These are phyloP conservation scores for Phlyctochytrium planicorne DNA, from an alignment of 192 early-diverging fungal species.

Conservation along the genomic window DNA sequence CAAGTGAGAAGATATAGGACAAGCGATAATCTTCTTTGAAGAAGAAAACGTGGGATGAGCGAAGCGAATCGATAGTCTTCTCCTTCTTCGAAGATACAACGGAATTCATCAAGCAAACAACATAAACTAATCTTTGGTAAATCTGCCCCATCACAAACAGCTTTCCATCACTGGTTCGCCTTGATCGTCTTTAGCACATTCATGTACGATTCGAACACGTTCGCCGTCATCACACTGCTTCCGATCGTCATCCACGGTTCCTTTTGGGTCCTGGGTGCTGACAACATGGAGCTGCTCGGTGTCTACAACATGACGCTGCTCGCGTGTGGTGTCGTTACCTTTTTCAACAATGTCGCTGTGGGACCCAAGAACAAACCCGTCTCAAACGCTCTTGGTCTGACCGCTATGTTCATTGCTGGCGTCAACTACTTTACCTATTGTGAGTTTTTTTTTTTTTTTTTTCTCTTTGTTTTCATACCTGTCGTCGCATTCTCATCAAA, in stretches of 20 bases:
- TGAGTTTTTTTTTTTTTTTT: neutral
- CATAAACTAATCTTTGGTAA: too few species aligned
- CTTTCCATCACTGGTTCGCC: neutral
- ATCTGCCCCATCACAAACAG: neutral
- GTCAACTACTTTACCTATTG: constrained; percentile 11
- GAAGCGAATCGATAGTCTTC: too few species aligned
- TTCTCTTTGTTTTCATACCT: neutral
- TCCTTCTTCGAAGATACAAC: too few species aligned
- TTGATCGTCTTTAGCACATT: neutral
- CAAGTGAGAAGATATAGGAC: too few species aligned
- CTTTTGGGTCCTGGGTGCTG: neutral
- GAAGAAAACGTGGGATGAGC: too few species aligned
- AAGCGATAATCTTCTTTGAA: too few species aligned
- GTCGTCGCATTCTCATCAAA: neutral
- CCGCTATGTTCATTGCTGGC: neutral
- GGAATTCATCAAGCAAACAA: too few species aligned
- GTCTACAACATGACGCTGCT: constrained; percentile 2
- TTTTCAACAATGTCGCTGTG: neutral
- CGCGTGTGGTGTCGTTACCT: neutral
- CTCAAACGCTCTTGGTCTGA: neutral
- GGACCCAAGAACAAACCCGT: neutral
- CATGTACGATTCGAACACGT: neutral
- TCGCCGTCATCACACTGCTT: neutral
- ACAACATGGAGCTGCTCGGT: neutral
- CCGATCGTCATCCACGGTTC: neutral